Base-by-base conservation (phyloP, 1,139 yeast species). In the Suhomyces taliae region DNA sequence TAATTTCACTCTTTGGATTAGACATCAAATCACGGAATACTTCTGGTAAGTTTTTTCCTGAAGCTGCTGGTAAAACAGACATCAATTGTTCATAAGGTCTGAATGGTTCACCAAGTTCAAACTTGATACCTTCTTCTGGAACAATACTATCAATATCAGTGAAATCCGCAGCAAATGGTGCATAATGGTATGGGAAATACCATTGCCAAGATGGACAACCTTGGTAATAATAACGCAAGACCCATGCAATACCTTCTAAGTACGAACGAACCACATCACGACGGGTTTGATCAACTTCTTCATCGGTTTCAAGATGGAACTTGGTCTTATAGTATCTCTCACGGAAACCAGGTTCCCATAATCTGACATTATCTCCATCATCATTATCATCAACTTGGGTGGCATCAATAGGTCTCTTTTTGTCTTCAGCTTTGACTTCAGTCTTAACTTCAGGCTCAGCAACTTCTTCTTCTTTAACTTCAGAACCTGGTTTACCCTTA, bases 121-220 rank as follows among this genome's bases (percentile, higher is more conserved):
- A 91, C 36, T 72, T 67, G 40, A 91, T 76, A 1, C 85, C 76
- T 37, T 86, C 66, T 33, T 79, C 82, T 1, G 79, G 76, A 10
- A 74, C 64, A 11, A 74, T 61, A 4, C 65, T 70, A 15, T 61
- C 58, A 39, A 90, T 68, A 43, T 83, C 79, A 4, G 67, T 72
- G 59, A 95, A 87, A 64, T 95, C 99, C 8, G 87, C 78, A 0
- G 98, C 98, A 74, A 93, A 90, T 15, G 99, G 99, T 0, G 99
- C 98, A 69, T 95, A 95, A 64, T 95, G 99, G 63, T 85, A 93
- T 0, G 98, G 99, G 59, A 86, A 95, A 65, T 82, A 95, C 99
- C 99, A 95, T 48, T 85, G 87, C 99, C 99, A 95, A 0, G 98
- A 91, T 0, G 97, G 96, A 69, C 98, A 93, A 4, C 97, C 98